A percentile compares a stretch with the other conserved stretches of the same genome.
phyloP scores from a whole-genome alignment of 805 yeast genomes.

The Suhomyces pyralidae region DNA sequence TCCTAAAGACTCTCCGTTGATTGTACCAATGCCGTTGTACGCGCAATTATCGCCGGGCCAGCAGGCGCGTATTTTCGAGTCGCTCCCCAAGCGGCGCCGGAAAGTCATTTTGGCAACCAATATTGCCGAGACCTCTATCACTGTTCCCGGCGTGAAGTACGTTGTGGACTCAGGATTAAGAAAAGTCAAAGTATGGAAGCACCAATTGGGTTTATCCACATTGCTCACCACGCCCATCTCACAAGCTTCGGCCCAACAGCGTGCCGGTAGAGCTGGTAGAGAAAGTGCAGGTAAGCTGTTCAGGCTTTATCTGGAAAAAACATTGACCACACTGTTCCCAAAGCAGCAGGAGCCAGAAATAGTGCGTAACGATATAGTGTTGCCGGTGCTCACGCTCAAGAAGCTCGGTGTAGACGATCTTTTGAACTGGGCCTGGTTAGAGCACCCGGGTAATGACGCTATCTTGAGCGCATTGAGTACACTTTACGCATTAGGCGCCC shows the following conservation, averaged over 20 bases:
- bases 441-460: constrained; percentile 80
- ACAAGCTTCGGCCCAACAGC: constrained; percentile 89
- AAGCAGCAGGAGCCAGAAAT: constrained; percentile 92
- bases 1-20: constrained; percentile 70
- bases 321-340: constrained; percentile 56
- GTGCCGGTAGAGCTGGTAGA: constrained; percentile 99
- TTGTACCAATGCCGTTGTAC: constrained; percentile 81
- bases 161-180: constrained; percentile 92
- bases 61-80: constrained; percentile 77
- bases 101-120: constrained; percentile 91
- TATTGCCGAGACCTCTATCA: constrained; percentile 96
- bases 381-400: constrained; percentile 82
- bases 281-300: constrained; percentile 86
- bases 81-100: constrained; percentile 62
- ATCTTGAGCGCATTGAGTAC: constrained; percentile 74
- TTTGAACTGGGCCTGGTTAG: constrained; percentile 88
- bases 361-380: constrained; percentile 76
- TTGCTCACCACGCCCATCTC: constrained; percentile 89
- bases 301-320: constrained; percentile 74
- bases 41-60: constrained; percentile 88
- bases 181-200: constrained; percentile 93
- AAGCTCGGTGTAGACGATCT: constrained; percentile 80
- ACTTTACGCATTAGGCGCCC: constrained; percentile 73
- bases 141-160: constrained; percentile 90
- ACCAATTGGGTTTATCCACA: constrained; percentile 88